Evolutionary conservation across 2,329 filamentous ascomycete species (phyloP).

Genomic region (Incumbomyces lentus): DNA sequence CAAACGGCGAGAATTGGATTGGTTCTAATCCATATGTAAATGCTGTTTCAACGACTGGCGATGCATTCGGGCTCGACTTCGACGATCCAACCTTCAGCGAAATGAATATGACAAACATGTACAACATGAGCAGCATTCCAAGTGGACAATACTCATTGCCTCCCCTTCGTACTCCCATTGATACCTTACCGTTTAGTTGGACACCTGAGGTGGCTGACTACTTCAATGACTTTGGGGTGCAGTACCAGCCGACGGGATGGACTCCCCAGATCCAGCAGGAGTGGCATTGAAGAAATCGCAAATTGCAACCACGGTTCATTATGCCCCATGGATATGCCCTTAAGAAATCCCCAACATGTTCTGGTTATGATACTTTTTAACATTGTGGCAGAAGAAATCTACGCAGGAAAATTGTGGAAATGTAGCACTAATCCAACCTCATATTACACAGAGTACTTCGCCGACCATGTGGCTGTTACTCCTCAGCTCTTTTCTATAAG

Average conservation of each 20-base stretch:
- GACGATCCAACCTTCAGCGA: conserved; percentile 4
- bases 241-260: conserved; percentile 1
- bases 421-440: too few relatives aligned
- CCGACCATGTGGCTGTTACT: too few relatives aligned
- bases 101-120: neutral
- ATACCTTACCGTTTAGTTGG: neutral
- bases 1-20: neutral
- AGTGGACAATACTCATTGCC: neutral
- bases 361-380: too few relatives aligned
- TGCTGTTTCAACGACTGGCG: conserved; percentile 7
- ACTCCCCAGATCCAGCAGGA: conserved; percentile 1
- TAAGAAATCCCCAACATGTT: too few relatives aligned
- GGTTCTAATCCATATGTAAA: conserved; percentile 5
- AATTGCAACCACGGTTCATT: too few relatives aligned
- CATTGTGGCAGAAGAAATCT: too few relatives aligned
- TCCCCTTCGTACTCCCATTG: neutral
- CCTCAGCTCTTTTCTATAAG: too few relatives aligned
- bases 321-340: too few relatives aligned
- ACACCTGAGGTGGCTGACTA: neutral
- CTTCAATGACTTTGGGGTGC: neutral
- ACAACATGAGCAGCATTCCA: neutral
- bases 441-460: too few relatives aligned
- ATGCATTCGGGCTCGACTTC: conserved; percentile 11
- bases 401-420: too few relatives aligned
- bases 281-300: conserved; percentile 1